Base-by-base conservation (phyloP, 495 filamentous ascomycete genomes). In the Penicillium verhagenii region DNA sequence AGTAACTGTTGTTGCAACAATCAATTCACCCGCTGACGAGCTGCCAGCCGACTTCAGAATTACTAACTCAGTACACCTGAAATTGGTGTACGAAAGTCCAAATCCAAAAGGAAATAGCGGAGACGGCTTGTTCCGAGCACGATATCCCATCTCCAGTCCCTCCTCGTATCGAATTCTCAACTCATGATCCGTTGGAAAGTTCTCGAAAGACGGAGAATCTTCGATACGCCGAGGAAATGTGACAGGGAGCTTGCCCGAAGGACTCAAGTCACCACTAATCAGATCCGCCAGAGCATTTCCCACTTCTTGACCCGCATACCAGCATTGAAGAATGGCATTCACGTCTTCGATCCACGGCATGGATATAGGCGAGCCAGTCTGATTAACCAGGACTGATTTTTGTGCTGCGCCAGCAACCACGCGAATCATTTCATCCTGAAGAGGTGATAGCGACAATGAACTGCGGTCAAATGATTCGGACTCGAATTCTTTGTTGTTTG, bases 111-210 rank as follows among this genome's bases (percentile, higher is more conserved):
- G 14, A 14, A 52, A 33, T 6, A 52, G 9, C 8, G 38, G 38
- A 21, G 37, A 1, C 3, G 38, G 38, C 24, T 31, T 43, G 25
- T 28, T 43, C 7, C 37, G 33, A 29, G 38, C 50, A 19, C 50
- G 38, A 33, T 52, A 44, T 21, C 38, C 50, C 38, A 52, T 52
- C 20, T 52, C 25, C 16, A 52, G 18, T 21, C 50, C 37, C 23
- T 55, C 53, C 37, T 82, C 82, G 55, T 89, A 89, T 11, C 84
- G 51, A 79, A 76, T 26, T 25, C 16, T 45, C 25, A 37, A 20
- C 3, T 33, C 77, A 65, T 85, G 81, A 63, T 90, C 86, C 48
- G 83, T 82, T 0, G 83, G 83, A 63, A 80, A 88, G 59, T 85
- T 87, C 42, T 83, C 69, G 57, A 78, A 87, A 1, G 83, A 78